These are phyloP conservation scores for Senecio squalidus DNA, from an alignment of 140 eudicot genomes.

Conservation along the genomic window DNA sequence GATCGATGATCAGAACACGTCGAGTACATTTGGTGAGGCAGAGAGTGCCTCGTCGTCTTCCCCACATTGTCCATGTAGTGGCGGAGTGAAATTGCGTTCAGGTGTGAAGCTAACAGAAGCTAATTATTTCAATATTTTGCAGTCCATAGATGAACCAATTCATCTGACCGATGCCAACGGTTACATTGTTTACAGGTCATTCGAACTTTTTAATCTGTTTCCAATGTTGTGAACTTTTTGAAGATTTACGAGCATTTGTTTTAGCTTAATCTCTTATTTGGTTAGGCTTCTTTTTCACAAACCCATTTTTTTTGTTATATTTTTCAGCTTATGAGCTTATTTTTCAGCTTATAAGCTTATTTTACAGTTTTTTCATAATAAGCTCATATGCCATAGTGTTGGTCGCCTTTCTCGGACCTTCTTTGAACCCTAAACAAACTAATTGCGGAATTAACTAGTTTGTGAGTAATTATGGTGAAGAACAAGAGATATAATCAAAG, in stretches of 20 bases:
- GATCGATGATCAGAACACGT: slow-evolving; percentile 19
- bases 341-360: no score
- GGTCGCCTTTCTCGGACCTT: no score
- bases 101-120: slow-evolving; percentile 36
- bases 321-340: no score
- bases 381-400: no score
- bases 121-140: slow-evolving; percentile 64
- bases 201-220: neutral
- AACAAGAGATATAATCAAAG: no score
- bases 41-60: neutral
- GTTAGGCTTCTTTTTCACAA: no score
- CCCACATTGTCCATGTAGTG: neutral
- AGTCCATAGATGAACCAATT: slow-evolving; percentile 76
- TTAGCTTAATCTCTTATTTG: no score
- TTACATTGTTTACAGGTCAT: slow-evolving; percentile 58
- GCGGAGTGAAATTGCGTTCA: neutral
- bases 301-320: no score
- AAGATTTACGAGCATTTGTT: neutral
- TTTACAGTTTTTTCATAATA: no score
- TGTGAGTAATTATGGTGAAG: no score
- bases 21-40: neutral
- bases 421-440: no score
- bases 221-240: neutral
- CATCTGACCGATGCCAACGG: slow-evolving; percentile 46
- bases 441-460: no score